Evolutionary conservation across 805 yeast genomes (phyloP), one percentile per base, ranked within the genome.

Genomic region (Candida gorgasii): DNA sequence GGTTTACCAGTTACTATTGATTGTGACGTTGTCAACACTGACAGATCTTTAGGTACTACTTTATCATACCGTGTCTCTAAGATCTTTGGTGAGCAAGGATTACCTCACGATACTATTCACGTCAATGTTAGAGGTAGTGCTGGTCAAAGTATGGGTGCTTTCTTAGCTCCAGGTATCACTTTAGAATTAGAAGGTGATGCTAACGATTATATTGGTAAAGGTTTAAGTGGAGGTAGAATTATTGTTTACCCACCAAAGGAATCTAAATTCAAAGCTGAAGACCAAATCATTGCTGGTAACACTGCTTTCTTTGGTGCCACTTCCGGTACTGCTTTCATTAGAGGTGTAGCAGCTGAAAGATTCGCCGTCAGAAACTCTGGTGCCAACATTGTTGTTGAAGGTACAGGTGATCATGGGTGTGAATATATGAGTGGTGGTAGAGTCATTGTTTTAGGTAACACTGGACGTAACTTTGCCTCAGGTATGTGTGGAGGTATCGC

Each of bases 401-500:
- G 96, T 60, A 84, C 87, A 50, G 99, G 99, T 73, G 97, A 92
- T 65, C 97, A 92, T 65, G 99, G 99, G 40, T 92, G 97, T 72
- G 99, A 92, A 71, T 92, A 92, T 72, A 92, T 92, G 99, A 90
- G 98, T 54, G 98, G 99, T 65, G 99, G 99, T 63, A 82, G 98
- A 57, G 96, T 93, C 48, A 89, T 92, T 60, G 89, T 92, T 36
- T 78, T 92, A 53, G 96, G 97, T 36, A 70, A 82, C 46, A 87
- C 96, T 56, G 97, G 96, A 45, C 81, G 97, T 50, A 84, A 89
- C 74, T 86, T 86, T 63, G 97, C 87, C 48, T 96, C 99, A 43
- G 99, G 99, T 75, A 93, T 93, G 86, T 90, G 97, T 55, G 99
- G 99, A 69, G 99, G 99, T 80, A 92, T 93, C 65, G 95, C 97